A percentile compares a stretch with the other conserved stretches of the same genome.
Conservation (phyloP, 2,329 filamentous ascomycete genomes). For the Sphaerulina musiva region DNA sequence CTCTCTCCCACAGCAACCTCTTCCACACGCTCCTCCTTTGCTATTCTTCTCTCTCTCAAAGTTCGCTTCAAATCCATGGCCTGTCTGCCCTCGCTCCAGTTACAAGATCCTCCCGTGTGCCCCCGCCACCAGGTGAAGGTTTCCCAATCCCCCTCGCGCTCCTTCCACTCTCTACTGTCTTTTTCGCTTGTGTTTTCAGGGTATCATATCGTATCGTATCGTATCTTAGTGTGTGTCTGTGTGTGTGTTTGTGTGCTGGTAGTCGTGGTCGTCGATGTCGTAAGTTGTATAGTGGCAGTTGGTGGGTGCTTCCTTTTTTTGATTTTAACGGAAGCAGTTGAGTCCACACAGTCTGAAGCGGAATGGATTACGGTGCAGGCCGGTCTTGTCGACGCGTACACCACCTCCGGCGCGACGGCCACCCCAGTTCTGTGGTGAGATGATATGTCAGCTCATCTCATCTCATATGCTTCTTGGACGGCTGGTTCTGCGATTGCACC, state of each 20-base stretch:
- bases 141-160: no score
- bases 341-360: conserved; percentile 46
- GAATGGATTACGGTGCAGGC: conserved; percentile 47
- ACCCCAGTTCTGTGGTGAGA: conserved; percentile 31
- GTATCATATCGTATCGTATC: background rate
- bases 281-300: background rate
- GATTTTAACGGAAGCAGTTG: conserved; percentile 42
- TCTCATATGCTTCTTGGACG: background rate
- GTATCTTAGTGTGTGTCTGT: no score
- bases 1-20: no score
- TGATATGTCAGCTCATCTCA: background rate
- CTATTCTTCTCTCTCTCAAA: no score
- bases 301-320: background rate
- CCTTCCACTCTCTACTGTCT: no score
- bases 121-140: background rate
- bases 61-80: no score
- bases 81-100: no score
- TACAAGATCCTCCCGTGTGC: no score
- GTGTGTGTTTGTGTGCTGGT: background rate
- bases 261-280: background rate
- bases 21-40: no score
- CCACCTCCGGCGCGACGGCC: conserved; percentile 43
- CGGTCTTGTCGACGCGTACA: conserved; percentile 48
- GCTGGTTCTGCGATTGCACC: no score
- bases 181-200: background rate